Conservation (phyloP, 2,329 filamentous ascomycete genomes). For the Cladosporium sp. region DNA sequence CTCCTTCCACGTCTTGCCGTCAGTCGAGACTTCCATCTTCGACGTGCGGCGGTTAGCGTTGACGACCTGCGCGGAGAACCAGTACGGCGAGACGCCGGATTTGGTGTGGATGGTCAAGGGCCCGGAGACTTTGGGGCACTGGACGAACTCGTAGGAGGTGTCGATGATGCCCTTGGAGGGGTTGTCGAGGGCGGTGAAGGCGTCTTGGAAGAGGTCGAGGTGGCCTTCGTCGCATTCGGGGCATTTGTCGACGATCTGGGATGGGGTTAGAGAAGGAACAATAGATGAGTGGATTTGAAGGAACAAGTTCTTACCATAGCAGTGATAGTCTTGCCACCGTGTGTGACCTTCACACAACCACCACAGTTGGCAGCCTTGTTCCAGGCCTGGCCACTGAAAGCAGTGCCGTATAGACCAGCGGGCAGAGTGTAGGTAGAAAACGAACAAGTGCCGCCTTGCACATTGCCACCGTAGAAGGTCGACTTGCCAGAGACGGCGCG, state of each 20-base stretch:
- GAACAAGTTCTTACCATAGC: slow-evolving; percentile 57
- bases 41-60: slow-evolving; percentile 60
- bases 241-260: slow-evolving; percentile 59
- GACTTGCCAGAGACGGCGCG: slow-evolving; percentile 27
- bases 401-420: slow-evolving; percentile 60
- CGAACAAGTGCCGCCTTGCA: slow-evolving; percentile 62
- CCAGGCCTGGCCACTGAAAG: slow-evolving; percentile 62
- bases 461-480: slow-evolving; percentile 32
- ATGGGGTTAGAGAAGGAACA: background rate
- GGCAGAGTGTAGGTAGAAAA: slow-evolving; percentile 65
- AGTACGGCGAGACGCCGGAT: slow-evolving; percentile 51
- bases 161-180: slow-evolving; percentile 50
- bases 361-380: slow-evolving; percentile 58
- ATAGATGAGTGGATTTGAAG: background rate
- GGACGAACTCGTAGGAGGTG: slow-evolving; percentile 52
- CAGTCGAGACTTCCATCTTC: slow-evolving; percentile 61
- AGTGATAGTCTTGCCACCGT: slow-evolving; percentile 54
- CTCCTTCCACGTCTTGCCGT: slow-evolving; percentile 60
- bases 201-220: slow-evolving; percentile 57
- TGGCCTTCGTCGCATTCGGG: slow-evolving; percentile 56
- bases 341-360: slow-evolving; percentile 60
- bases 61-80: slow-evolving; percentile 65
- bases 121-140: slow-evolving; percentile 51
- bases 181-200: slow-evolving; percentile 48
- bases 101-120: slow-evolving; percentile 57